Conservation (phyloP, 192 early-diverging fungal species). For the Chytriomyces hyalinus region DNA sequence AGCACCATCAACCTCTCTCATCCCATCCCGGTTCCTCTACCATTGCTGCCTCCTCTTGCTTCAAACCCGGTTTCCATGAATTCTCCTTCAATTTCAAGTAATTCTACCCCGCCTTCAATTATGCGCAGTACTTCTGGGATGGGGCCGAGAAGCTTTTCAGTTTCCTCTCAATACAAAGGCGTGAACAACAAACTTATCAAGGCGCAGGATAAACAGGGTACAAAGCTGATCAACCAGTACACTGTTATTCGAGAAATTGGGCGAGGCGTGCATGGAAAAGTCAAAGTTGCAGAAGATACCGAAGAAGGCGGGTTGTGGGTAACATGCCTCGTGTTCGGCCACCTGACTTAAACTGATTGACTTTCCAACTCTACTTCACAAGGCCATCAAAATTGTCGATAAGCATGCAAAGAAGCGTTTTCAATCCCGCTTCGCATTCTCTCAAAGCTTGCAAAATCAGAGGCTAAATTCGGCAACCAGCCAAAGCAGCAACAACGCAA, state of each 20-base stretch:
- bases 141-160: neutral
- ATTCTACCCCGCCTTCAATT: neutral
- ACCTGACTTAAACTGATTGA: neutral
- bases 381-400: constrained; percentile 76
- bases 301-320: constrained; percentile 81
- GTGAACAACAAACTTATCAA: constrained; percentile 81
- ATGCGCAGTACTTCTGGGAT: neutral
- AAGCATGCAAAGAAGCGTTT: constrained; percentile 63
- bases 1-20: neutral
- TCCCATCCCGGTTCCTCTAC: neutral
- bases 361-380: constrained; percentile 9
- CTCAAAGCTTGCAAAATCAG: constrained; percentile 24
- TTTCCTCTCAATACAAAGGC: neutral
- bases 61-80: neutral
- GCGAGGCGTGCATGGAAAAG: constrained; percentile 94
- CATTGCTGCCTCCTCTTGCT: neutral
- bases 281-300: constrained; percentile 85
- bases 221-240: constrained; percentile 97
- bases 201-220: constrained; percentile 85
- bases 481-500: neutral
- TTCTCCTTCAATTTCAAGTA: neutral
- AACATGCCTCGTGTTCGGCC: constrained; percentile 34
- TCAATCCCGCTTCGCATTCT: constrained; percentile 52
- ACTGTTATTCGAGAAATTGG: constrained; percentile 89
- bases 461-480: constrained; percentile 19